These are phyloP conservation scores for Fomitiporia mediterranea DNA, from an alignment of 1,284 basidiomycete genomes.

Conservation along the genomic window DNA sequence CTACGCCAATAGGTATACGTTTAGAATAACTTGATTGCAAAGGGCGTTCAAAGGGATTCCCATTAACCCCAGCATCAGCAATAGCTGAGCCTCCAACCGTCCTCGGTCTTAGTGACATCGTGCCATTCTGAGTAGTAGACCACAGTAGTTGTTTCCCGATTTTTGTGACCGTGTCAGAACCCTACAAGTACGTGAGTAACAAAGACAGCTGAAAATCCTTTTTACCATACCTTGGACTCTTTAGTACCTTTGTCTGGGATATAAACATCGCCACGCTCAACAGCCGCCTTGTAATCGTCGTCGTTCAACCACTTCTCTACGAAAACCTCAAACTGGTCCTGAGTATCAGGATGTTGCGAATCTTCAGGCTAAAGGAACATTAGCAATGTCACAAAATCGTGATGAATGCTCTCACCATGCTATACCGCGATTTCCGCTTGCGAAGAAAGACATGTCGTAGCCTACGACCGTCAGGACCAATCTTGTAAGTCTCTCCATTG, in stretches of 20 bases:
- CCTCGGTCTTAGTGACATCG: slow-evolving; percentile 30
- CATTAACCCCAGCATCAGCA: slow-evolving; percentile 34
- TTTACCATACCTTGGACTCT: slow-evolving; percentile 27
- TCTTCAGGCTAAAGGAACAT: slow-evolving; percentile 54
- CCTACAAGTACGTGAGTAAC: slow-evolving; percentile 22
- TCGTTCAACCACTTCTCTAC: slow-evolving; percentile 75
- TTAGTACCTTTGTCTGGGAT: slow-evolving; percentile 42
- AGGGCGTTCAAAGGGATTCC: slow-evolving; percentile 35
- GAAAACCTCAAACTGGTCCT: slow-evolving; percentile 59
- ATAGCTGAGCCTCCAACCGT: slow-evolving; percentile 43
- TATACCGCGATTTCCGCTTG: slow-evolving; percentile 59
- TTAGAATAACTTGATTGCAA: slow-evolving; percentile 28
- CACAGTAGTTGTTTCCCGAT: slow-evolving; percentile 45
- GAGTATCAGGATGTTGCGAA: slow-evolving; percentile 69
- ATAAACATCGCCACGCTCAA: slow-evolving; percentile 54
- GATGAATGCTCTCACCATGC: slow-evolving; percentile 50
- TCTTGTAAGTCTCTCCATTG: slow-evolving; percentile 63
- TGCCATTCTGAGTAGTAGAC: slow-evolving; percentile 37
- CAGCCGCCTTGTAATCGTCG: slow-evolving; percentile 61
- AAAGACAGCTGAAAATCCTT: too few relatives aligned
- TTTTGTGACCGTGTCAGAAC: slow-evolving; percentile 30
- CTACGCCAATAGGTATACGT: slow-evolving; percentile 36
- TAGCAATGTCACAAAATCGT: slow-evolving; percentile 9
- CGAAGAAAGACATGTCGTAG: slow-evolving; percentile 64
- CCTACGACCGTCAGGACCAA: slow-evolving; percentile 64